Evolutionary conservation across 768 basidiomycete species (phyloP), one percentile per base, ranked within the genome.

Genomic region (Lentinula boryana): DNA sequence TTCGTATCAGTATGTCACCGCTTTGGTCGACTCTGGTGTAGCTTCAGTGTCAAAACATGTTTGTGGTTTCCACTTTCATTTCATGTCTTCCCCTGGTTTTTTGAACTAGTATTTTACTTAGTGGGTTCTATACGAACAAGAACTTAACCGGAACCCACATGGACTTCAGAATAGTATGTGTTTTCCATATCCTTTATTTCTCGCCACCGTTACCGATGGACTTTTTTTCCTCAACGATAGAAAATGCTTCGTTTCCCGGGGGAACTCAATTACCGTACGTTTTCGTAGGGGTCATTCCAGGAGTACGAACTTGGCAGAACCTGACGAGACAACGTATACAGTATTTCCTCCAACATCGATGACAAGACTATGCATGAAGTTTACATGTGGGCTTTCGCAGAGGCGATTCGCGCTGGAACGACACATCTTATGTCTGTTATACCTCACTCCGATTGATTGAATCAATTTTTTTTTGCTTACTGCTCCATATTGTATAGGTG

Each of bases 331-430:
- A 12, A 13, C 8, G 3, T 12, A 38, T 23, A 4, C 18, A 54
- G 53, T 53, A 46, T 68, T 21, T 51, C 61, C 12, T 76, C 74
- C 3, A 78, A 78, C 61, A 64, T 80, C 23, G 75, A 79, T 63
- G 79, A 81, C 60, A 68, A 70, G 36, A 77, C 77, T 6, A 64
- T 78, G 44, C 73, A 74, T 60, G 71, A 75, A 56, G 55, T 74
- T n/a, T 70, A 67, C 51, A 50, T 61, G 12, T 68, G 69, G 69
- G 67, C 70, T 0, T 70, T 71, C 50, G 63, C 65, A 10, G 67
- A 71, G 23, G 63, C 67, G 41, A 68, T 76, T 31, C 63, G 67
- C 18, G 74, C 73, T 12, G 76, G 73, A 23, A 72, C 74, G 4
- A 70, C 66, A n/a, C 43, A 54, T 33, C 62, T 75, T 32, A 76